These are phyloP conservation scores for Pyrenochaeta sp. DNA, from an alignment of 2,329 filamentous ascomycete genomes.

Conservation along the genomic window DNA sequence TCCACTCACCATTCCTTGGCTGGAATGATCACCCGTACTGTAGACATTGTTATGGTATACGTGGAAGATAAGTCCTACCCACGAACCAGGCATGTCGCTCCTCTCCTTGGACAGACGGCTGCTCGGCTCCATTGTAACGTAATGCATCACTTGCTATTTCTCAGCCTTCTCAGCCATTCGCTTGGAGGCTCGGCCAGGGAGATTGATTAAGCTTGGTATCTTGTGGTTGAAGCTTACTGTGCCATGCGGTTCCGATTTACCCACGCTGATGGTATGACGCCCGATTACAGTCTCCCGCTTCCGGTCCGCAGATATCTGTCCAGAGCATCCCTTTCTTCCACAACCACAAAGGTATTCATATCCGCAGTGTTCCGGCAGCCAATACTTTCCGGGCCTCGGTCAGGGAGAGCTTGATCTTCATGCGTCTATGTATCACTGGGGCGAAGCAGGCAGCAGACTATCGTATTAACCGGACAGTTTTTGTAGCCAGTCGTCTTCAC, in stretches of 20 bases:
- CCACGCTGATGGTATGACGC: constrained; percentile 37
- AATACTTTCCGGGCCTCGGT: not conserved
- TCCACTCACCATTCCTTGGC: not conserved
- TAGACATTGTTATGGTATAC: constrained; percentile 15
- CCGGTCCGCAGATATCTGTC: constrained; percentile 9
- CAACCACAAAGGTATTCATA: not conserved
- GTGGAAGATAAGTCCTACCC: constrained; percentile 24
- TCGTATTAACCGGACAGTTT: constrained; percentile 3
- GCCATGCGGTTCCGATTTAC: constrained; percentile 35
- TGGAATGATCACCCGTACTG: constrained; percentile 7
- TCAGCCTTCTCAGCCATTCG: constrained; percentile 37
- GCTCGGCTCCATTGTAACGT: constrained; percentile 45
- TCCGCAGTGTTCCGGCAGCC: constrained; percentile 8
- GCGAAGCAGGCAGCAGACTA: constrained; percentile 7
- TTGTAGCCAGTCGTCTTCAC: constrained; percentile 12
- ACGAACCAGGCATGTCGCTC: constrained; percentile 20
- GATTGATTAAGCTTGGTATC: constrained; percentile 41
- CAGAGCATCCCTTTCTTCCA: not conserved
- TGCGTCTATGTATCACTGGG: not conserved
- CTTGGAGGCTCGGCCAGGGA: constrained; percentile 29
- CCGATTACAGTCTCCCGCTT: constrained; percentile 13
- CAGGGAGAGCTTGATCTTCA: not conserved
- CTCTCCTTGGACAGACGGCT: constrained; percentile 35
- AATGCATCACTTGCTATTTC: constrained; percentile 29
- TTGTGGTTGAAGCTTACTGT: constrained; percentile 48